phyloP scores from a whole-genome alignment of 345 rosid species.

The Triadica sebifera region DNA sequence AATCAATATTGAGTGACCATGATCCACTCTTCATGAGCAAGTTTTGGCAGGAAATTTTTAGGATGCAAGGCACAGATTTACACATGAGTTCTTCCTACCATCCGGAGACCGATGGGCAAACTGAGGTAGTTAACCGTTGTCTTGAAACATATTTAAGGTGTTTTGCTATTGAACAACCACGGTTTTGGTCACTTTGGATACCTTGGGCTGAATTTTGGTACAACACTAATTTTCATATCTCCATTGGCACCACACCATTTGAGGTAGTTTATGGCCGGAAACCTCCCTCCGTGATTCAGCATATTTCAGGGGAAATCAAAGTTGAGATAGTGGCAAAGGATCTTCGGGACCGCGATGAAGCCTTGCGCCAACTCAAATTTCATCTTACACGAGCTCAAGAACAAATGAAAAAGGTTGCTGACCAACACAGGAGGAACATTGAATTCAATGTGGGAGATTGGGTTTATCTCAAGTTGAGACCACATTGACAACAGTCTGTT shows the following conservation, averaged over 20 bases:
- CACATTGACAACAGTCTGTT: background rate
- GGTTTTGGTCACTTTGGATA: too few species aligned
- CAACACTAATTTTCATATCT: background rate
- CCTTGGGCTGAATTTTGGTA: background rate
- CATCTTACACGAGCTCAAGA: background rate
- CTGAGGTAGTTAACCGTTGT: background rate
- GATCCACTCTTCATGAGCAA: background rate
- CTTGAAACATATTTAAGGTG: too few species aligned
- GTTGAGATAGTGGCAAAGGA: background rate
- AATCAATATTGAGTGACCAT: background rate
- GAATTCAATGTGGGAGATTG: background rate
- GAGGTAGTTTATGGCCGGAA: background rate
- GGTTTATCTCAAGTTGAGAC: background rate
- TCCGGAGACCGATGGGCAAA: background rate
- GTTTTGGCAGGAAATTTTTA: background rate
- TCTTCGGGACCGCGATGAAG: background rate
- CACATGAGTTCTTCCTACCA: background rate
- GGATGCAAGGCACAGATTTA: background rate
- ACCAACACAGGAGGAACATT: background rate
- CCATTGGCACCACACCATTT: background rate
- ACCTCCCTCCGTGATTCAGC: background rate
- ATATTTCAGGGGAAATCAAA: background rate
- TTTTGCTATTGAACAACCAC: too few species aligned
- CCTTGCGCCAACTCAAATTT: background rate
- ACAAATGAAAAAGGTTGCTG: background rate